Evolutionary conservation across 2,329 filamentous ascomycete genomes (phyloP).

Genomic region (Colletotrichum sojae): DNA sequence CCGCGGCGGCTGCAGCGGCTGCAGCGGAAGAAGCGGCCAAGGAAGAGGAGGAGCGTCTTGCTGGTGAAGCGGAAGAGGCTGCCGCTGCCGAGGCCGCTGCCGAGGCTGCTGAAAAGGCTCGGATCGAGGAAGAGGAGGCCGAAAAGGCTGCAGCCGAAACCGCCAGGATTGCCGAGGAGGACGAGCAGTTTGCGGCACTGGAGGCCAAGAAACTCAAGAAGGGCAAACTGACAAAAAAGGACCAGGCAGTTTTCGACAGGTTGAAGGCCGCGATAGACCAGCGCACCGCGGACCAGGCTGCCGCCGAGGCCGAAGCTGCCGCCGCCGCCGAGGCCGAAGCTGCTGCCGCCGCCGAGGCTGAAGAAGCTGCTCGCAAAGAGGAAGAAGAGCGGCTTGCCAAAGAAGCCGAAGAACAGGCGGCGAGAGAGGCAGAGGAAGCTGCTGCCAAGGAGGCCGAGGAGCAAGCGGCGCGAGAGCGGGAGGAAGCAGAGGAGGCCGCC

Average conservation of each 20-base stretch:
- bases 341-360: slow-evolving; percentile 50
- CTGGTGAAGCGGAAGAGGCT: slow-evolving; percentile 48
- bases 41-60: slow-evolving; percentile 50
- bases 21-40: slow-evolving; percentile 45
- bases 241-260: slow-evolving; percentile 59
- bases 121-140: slow-evolving; percentile 44
- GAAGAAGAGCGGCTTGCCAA: slow-evolving; percentile 50
- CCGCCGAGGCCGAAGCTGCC: slow-evolving; percentile 53
- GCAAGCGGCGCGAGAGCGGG: slow-evolving; percentile 45
- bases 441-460: slow-evolving; percentile 45
- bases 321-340: slow-evolving; percentile 51
- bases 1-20: slow-evolving; percentile 42
- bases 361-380: slow-evolving; percentile 47
- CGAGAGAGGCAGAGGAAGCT: slow-evolving; percentile 55
- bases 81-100: slow-evolving; percentile 46
- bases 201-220: slow-evolving; percentile 66
- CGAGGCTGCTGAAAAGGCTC: slow-evolving; percentile 48
- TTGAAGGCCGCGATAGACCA: slow-evolving; percentile 53
- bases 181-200: slow-evolving; percentile 56
- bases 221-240: slow-evolving; percentile 59
- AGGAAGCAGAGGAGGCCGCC: slow-evolving; percentile 51
- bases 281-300: slow-evolving; percentile 58
- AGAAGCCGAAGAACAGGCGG: slow-evolving; percentile 58
- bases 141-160: slow-evolving; percentile 50
- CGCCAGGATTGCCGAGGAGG: slow-evolving; percentile 48